These are phyloP conservation scores for Coelastrella sp. DNA, from an alignment of 139 green algal genomes.

Conservation along the genomic window DNA sequence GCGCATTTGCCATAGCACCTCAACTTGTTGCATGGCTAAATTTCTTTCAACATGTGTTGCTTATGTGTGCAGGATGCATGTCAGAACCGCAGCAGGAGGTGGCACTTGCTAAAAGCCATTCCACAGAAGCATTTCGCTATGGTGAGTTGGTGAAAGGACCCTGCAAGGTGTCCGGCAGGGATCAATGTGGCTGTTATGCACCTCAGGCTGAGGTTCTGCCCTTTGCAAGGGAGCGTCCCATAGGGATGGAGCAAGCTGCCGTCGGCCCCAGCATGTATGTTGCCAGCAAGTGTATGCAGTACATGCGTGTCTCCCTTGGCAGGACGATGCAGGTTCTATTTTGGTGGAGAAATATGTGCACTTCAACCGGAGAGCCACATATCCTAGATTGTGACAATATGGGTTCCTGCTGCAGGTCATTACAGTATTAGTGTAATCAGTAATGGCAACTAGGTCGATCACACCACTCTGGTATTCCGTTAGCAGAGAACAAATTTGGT, in stretches of 20 bases:
- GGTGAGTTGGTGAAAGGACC: neutral
- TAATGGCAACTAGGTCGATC: neutral
- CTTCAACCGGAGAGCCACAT: neutral
- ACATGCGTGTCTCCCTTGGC: neutral
- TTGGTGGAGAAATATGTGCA: neutral
- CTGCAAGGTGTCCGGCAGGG: neutral
- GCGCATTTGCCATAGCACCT: no score
- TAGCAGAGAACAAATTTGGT: neutral
- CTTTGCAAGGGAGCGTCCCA: neutral
- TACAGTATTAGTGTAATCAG: no score
- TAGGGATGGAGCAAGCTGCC: neutral
- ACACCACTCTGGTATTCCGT: neutral
- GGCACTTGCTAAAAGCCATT: neutral
- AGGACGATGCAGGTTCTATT: neutral
- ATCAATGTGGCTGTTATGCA: neutral
- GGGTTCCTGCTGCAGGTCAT: neutral
- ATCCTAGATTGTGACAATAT: neutral
- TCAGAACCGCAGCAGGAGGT: neutral
- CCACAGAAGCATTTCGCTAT: neutral
- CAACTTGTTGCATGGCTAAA: no score
- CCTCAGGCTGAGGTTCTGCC: neutral
- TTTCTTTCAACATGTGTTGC: neutral
- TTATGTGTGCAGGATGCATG: neutral
- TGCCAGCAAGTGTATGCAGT: no score
- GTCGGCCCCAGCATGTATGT: no score